Percentiles rank a stretch among this genome's conserved stretches.
Evolutionary conservation across 129 eudicot species (phyloP).

Genomic region (Lactuca saligna): DNA sequence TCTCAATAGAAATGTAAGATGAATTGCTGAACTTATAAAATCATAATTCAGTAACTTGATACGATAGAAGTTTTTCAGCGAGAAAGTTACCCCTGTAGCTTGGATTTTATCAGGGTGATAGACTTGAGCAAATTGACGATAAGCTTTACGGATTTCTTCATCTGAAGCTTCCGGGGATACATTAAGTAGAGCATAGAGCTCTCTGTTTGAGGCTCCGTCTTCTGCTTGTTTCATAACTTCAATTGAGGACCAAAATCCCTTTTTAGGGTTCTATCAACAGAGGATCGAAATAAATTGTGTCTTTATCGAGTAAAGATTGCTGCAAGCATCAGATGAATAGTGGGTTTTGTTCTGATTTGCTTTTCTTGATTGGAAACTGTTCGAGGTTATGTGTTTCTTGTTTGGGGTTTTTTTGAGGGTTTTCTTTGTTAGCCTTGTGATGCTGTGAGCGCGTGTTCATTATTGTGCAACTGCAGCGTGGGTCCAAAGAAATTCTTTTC

Average conservation of each 20-base stretch:
- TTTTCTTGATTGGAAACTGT: slow-evolving; percentile 1
- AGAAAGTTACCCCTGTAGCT: slow-evolving; percentile 46
- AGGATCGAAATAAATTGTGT: slow-evolving; percentile 1
- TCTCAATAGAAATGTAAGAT: not conserved
- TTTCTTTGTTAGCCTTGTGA: slow-evolving; percentile 1
- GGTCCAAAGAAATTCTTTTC: slow-evolving; percentile 24
- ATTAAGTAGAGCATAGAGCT: slow-evolving; percentile 78
- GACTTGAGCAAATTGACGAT: slow-evolving; percentile 88
- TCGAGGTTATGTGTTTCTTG: slow-evolving; percentile 15
- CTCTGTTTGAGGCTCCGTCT: slow-evolving; percentile 48
- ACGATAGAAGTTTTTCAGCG: not conserved
- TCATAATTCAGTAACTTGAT: not conserved
- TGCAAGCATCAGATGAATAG: slow-evolving; percentile 17
- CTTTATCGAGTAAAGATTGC: slow-evolving; percentile 5
- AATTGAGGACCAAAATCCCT: slow-evolving; percentile 10
- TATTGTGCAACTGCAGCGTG: not conserved
- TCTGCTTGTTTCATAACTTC: slow-evolving; percentile 38
- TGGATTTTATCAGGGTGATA: slow-evolving; percentile 96
- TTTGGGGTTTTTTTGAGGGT: slow-evolving; percentile 35
- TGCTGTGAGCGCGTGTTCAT: slow-evolving; percentile 7
- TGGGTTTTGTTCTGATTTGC: slow-evolving; percentile 2
- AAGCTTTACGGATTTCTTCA: slow-evolving; percentile 94
- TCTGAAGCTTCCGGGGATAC: slow-evolving; percentile 93
- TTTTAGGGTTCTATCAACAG: slow-evolving; percentile 27
- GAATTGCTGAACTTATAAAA: not conserved